These are phyloP conservation scores for Gossypium anomalum DNA, from an alignment of 345 rosid species.

Conservation along the genomic window DNA sequence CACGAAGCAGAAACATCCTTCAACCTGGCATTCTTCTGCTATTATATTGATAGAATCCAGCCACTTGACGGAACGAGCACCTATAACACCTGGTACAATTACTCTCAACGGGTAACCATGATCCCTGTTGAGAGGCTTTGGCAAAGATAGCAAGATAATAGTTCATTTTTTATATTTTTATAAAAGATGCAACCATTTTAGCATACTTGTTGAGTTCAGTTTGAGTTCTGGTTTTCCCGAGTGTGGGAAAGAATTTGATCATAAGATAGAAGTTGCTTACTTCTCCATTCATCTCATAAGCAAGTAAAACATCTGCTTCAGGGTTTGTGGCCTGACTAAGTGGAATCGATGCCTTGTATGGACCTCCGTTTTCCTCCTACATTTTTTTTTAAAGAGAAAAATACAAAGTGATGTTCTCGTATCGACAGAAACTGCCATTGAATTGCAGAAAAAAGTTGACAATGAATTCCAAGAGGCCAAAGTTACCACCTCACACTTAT, in stretches of 20 bases:
- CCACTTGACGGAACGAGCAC: slow-evolving; percentile 99
- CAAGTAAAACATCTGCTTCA: slow-evolving; percentile 89
- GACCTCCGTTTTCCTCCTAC: slow-evolving; percentile 98
- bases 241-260: not conserved
- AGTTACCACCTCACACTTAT: slow-evolving; percentile 71
- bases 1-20: slow-evolving; percentile 9
- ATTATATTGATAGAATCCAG: slow-evolving; percentile 71
- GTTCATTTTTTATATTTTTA: not conserved
- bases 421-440: not conserved
- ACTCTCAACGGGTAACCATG: slow-evolving; percentile 88
- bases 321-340: slow-evolving; percentile 80
- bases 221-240: no score
- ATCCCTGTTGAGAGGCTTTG: slow-evolving; percentile 82
- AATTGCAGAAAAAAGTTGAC: not conserved
- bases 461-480: not conserved
- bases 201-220: not conserved
- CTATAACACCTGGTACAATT: slow-evolving; percentile 94
- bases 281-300: slow-evolving; percentile 98
- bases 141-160: slow-evolving; percentile 14
- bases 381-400: slow-evolving; percentile 7
- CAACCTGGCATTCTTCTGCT: slow-evolving; percentile 87
- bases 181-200: slow-evolving; percentile 13
- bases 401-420: not conserved
- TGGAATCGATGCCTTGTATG: slow-evolving; percentile 93
- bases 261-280: slow-evolving; percentile 32